These are phyloP conservation scores for Eucalyptus victrix DNA, from an alignment of 345 rosid genomes.

Conservation along the genomic window DNA sequence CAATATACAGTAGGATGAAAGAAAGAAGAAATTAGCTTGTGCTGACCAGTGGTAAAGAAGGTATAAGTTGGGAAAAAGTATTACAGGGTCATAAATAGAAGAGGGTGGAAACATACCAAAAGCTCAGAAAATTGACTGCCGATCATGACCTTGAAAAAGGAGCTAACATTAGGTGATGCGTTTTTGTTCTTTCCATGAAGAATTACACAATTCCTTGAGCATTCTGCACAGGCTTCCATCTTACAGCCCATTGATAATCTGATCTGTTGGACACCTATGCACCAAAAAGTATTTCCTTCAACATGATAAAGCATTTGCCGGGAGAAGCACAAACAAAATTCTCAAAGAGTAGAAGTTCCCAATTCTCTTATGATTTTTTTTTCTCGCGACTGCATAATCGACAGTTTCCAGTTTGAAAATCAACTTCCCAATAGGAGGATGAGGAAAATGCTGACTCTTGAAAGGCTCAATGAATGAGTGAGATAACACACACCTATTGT, in stretches of 20 bases:
- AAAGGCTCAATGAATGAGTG: not conserved
- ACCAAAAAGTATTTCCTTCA: not conserved
- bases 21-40: not conserved
- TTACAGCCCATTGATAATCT: not conserved
- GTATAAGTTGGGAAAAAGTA: not conserved
- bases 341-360: not conserved
- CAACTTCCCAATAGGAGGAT: not conserved
- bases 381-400: not conserved
- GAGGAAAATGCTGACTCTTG: not conserved
- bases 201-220: constrained; percentile 4
- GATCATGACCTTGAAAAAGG: constrained; percentile 32
- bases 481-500: not conserved
- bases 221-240: constrained; percentile 9
- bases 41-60: not conserved
- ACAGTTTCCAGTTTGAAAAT: not conserved
- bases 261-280: not conserved
- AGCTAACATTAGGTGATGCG: not conserved
- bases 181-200: not conserved
- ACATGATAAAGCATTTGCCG: not conserved
- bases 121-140: not conserved
- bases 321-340: not conserved
- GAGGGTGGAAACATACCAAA: constrained; percentile 8
- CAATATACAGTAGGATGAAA: not conserved
- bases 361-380: not conserved
- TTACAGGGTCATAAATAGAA: not conserved